A percentile compares a stretch with the other conserved stretches of the same genome.
Conservation (phyloP, 164 flowering plant species). For the Kingdonia uniflora region DNA sequence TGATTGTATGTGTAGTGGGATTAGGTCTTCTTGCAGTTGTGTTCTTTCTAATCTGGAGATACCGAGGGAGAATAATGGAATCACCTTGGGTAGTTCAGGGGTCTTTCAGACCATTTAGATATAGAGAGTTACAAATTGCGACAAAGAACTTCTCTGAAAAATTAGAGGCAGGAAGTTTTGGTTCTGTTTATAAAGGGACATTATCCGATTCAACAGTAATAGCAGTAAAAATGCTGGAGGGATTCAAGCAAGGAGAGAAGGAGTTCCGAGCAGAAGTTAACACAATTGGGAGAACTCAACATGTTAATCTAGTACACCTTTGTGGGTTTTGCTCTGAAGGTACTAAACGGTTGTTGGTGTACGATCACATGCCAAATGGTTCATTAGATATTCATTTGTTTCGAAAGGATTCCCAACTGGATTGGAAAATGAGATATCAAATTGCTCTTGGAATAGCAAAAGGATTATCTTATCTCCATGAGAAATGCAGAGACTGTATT, state of each 20-base stretch:
- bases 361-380: conserved; percentile 48
- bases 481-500: conserved; percentile 29
- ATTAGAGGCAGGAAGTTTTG: conserved; percentile 28
- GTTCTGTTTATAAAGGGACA: no score
- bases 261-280: conserved; percentile 56
- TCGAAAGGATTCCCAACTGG: conserved; percentile 6
- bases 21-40: no score
- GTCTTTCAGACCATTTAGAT: conserved; percentile 25
- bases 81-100: no score
- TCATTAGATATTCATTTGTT: conserved; percentile 36
- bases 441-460: conserved; percentile 28
- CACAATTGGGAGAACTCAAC: conserved; percentile 60
- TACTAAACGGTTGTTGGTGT: conserved; percentile 33
- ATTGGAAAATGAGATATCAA: conserved; percentile 25
- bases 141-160: conserved; percentile 41
- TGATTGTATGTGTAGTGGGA: no score
- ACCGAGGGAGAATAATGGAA: no score
- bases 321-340: conserved; percentile 49
- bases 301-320: conserved; percentile 44
- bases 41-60: no score
- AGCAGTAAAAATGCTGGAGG: conserved; percentile 53
- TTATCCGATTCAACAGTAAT: conserved; percentile 30
- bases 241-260: conserved; percentile 42
- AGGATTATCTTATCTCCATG: conserved; percentile 28
- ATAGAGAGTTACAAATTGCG: conserved; percentile 30